Evolutionary conservation across 352 stramenopile genomes (phyloP).

Genomic region (Globisporangium megalacanthum): DNA sequence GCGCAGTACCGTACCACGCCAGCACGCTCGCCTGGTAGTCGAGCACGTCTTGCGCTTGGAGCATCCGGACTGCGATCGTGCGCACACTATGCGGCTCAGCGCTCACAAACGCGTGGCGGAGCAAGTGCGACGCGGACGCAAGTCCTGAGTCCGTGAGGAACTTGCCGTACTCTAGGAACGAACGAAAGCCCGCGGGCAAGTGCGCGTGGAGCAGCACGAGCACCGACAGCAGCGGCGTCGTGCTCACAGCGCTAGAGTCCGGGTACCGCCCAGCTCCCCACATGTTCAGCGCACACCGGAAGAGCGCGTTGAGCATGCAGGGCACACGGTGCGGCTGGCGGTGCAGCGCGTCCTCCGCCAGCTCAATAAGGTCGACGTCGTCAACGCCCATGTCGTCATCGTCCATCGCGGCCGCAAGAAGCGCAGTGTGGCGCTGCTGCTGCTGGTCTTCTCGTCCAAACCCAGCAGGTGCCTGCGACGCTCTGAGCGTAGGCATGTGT

Average conservation of each 20-base stretch:
- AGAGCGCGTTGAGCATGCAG: constrained; percentile 23
- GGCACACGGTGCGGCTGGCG: constrained; percentile 1
- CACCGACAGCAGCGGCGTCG: constrained; percentile 25
- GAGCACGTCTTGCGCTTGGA: constrained; percentile 3
- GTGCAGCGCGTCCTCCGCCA: constrained; percentile 6
- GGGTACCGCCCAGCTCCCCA: constrained; percentile 37
- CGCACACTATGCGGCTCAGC: background rate
- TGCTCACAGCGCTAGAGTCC: constrained; percentile 16
- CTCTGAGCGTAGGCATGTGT: background rate
- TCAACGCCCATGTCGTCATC: constrained; percentile 11
- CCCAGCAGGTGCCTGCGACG: no score
- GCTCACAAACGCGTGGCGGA: constrained; percentile 50
- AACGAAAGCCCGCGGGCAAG: constrained; percentile 36
- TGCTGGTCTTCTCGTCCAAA: background rate
- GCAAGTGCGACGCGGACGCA: constrained; percentile 29
- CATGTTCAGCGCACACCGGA: constrained; percentile 33
- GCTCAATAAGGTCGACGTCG: background rate
- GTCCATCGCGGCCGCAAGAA: background rate
- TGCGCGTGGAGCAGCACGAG: constrained; percentile 24
- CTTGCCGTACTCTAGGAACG: constrained; percentile 64
- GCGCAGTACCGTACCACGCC: constrained; percentile 24
- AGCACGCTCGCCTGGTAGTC: constrained; percentile 17
- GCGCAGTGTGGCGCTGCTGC: constrained; percentile 8
- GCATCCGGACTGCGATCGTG: constrained; percentile 6
- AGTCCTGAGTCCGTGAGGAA: constrained; percentile 41